Percentiles rank a stretch among this genome's conserved stretches.
phyloP scores from a whole-genome alignment of 1,284 basidiomycete species.

The Macrocystidia cucumis region DNA sequence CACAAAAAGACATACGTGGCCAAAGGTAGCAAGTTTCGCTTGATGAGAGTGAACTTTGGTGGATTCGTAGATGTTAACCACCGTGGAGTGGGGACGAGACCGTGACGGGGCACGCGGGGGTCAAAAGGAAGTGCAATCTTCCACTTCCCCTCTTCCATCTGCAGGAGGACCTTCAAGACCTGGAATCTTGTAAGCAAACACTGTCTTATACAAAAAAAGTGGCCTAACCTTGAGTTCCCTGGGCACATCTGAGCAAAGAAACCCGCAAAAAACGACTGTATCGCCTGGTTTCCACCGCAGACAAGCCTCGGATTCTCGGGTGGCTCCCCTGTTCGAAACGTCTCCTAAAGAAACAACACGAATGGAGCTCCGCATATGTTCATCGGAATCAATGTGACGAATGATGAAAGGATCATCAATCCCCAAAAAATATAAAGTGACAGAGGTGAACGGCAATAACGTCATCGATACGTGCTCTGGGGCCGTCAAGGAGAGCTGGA shows the following conservation, averaged over 20 bases:
- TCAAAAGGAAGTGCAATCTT: conserved; percentile 52
- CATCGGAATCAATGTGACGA: conserved; percentile 26
- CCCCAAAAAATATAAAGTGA: conserved; percentile 51
- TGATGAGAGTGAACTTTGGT: conserved; percentile 41
- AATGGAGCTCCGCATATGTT: conserved; percentile 14
- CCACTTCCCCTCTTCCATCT: conserved; percentile 53
- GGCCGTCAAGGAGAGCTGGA: conserved; percentile 61
- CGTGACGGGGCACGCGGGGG: conserved; percentile 26
- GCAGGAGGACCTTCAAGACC: conserved; percentile 45
- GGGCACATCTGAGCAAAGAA: conserved; percentile 39
- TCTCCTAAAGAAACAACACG: conserved; percentile 36
- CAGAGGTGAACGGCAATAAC: conserved; percentile 47
- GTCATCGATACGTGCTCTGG: conserved; percentile 37
- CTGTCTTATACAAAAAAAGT: not conserved
- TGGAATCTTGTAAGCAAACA: conserved; percentile 15
- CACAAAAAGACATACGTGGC: conserved; percentile 34
- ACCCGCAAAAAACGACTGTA: conserved; percentile 50
- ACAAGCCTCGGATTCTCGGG: conserved; percentile 23
- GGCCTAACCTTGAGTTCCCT: conserved; percentile 38
- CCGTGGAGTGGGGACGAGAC: conserved; percentile 20
- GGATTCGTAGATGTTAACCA: conserved; percentile 55
- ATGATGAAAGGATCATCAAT: conserved; percentile 39
- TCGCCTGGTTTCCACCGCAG: conserved; percentile 50
- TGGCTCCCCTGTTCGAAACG: conserved; percentile 18
- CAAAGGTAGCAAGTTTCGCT: conserved; percentile 36